These are phyloP conservation scores for Pezicula carpinea DNA, from an alignment of 2,329 filamentous ascomycete genomes.

Conservation along the genomic window DNA sequence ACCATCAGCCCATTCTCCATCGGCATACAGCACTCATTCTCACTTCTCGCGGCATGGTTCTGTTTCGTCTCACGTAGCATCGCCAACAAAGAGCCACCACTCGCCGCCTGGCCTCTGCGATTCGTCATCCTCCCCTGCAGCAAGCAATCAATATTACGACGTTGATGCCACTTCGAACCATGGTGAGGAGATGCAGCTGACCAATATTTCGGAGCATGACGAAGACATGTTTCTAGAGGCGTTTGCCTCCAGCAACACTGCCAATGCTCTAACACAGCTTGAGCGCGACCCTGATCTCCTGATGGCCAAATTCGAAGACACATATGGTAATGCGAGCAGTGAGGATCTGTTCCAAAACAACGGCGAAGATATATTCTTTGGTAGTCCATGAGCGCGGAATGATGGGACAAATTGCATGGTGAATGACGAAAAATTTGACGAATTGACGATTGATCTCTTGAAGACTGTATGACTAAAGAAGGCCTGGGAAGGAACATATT, in stretches of 20 bases:
- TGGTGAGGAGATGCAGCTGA: conserved; percentile 13
- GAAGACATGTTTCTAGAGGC: conserved; percentile 31
- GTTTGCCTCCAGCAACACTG: conserved; percentile 19
- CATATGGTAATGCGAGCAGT: conserved; percentile 13
- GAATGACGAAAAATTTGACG: too few relatives aligned
- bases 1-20: conserved; percentile 23
- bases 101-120: conserved; percentile 58
- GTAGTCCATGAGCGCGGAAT: conserved; percentile 21
- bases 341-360: conserved; percentile 21
- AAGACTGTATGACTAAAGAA: too few relatives aligned
- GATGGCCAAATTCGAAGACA: conserved; percentile 27
- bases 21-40: conserved; percentile 20
- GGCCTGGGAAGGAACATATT: too few relatives aligned
- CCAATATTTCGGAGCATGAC: conserved; percentile 25
- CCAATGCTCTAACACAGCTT: conserved; percentile 19
- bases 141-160: conserved; percentile 26
- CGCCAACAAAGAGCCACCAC: conserved; percentile 51
- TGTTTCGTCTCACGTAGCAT: conserved; percentile 33
- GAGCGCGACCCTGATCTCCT: conserved; percentile 26
- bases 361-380: conserved; percentile 27
- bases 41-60: conserved; percentile 18
- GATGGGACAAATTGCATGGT: too few relatives aligned
- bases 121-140: conserved; percentile 50
- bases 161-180: conserved; percentile 18
- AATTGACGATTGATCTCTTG: too few relatives aligned